Evolutionary conservation across 1,284 basidiomycete genomes (phyloP).

Genomic region (Cutaneotrichosporon arboriforme): DNA sequence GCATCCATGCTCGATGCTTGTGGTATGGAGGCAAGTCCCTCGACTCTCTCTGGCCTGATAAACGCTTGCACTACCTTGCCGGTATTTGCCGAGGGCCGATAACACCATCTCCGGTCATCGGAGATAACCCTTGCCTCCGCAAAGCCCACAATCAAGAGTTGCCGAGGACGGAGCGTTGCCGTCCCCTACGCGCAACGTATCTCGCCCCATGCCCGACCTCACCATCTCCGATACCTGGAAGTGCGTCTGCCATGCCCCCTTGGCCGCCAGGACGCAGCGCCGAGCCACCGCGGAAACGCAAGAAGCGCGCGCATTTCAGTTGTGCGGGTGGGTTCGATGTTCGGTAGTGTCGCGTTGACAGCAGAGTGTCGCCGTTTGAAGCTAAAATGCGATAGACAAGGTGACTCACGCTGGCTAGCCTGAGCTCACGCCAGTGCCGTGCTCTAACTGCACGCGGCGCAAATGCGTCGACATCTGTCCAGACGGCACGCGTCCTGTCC

Average conservation of each 20-base stretch:
- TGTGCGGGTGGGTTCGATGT: slow-evolving; percentile 8
- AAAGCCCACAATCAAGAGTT: no score
- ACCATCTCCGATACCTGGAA: background rate
- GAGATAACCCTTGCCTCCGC: no score
- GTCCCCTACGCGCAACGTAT: background rate
- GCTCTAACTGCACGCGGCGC: slow-evolving; percentile 28
- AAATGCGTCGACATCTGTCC: slow-evolving; percentile 28
- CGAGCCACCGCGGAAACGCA: slow-evolving; percentile 4
- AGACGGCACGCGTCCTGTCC: slow-evolving; percentile 21
- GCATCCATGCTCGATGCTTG: no score
- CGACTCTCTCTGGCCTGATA: no score
- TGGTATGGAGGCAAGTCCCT: no score
- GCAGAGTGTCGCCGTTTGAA: slow-evolving; percentile 27
- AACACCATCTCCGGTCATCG: no score
- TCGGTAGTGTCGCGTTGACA: slow-evolving; percentile 4
- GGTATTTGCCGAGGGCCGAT: no score
- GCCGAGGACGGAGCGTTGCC: no score
- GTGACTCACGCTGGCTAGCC: slow-evolving; percentile 1
- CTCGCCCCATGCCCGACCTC: background rate
- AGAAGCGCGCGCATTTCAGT: slow-evolving; percentile 2
- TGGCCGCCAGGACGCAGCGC: background rate
- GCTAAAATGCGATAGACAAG: slow-evolving; percentile 25
- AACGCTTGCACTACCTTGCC: no score
- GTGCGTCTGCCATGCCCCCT: background rate
- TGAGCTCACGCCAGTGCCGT: slow-evolving; percentile 19